Evolutionary conservation across 2,329 filamentous ascomycete genomes (phyloP).

Genomic region (Sordariomycetes sp.): DNA sequence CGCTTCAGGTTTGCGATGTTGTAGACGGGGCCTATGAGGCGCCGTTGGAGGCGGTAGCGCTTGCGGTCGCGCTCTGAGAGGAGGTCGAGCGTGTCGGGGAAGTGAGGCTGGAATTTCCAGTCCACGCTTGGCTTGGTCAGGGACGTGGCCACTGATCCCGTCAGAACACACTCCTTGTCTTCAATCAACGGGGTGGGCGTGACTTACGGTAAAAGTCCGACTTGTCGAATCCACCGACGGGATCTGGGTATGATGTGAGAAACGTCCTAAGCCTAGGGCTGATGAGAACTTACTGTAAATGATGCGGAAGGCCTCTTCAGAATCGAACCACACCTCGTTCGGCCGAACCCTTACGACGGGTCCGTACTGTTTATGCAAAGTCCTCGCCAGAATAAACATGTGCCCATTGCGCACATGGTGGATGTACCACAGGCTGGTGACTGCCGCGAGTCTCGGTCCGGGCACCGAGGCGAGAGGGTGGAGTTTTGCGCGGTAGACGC

Average conservation of each 20-base stretch:
- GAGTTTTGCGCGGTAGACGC: slow-evolving; percentile 26
- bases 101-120: slow-evolving; percentile 21
- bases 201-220: slow-evolving; percentile 39
- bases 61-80: slow-evolving; percentile 34
- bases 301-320: slow-evolving; percentile 31
- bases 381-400: slow-evolving; percentile 27
- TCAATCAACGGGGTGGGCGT: background rate
- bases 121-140: slow-evolving; percentile 30
- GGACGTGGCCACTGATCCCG: slow-evolving; percentile 30
- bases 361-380: slow-evolving; percentile 35
- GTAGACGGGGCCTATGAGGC: slow-evolving; percentile 38
- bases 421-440: slow-evolving; percentile 38
- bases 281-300: slow-evolving; percentile 31
- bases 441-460: slow-evolving; percentile 32
- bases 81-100: slow-evolving; percentile 35
- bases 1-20: slow-evolving; percentile 28
- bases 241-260: slow-evolving; percentile 18
- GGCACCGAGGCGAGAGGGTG: slow-evolving; percentile 34
- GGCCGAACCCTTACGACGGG: slow-evolving; percentile 41
- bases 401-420: slow-evolving; percentile 31
- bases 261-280: background rate
- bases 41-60: slow-evolving; percentile 36
- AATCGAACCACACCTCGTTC: slow-evolving; percentile 41
- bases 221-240: slow-evolving; percentile 36
- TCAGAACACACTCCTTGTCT: slow-evolving; percentile 4